Percentiles rank a stretch among this genome's conserved stretches.
These are phyloP conservation scores for Mitragyna speciosa DNA, from an alignment of 257 asterid species.

Conservation along the genomic window DNA sequence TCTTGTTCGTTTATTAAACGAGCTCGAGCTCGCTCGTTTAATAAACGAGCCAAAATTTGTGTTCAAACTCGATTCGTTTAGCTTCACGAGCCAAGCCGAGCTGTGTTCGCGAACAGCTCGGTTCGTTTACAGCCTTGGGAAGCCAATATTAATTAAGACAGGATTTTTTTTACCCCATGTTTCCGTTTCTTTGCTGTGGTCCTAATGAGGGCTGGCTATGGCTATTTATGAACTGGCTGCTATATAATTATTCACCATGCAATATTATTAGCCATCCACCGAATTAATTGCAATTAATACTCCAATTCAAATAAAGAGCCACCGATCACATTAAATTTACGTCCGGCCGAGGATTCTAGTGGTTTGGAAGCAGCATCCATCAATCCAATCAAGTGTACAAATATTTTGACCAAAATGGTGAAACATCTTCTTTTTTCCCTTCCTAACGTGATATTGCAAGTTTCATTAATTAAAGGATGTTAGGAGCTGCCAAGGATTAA, in stretches of 20 bases:
- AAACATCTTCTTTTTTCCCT: background rate
- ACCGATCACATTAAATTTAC: background rate
- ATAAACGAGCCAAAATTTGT: no score
- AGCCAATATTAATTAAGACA: background rate
- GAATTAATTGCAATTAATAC: no score
- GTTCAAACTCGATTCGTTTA: no score
- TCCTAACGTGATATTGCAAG: background rate
- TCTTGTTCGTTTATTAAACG: no score
- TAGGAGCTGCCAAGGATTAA: background rate
- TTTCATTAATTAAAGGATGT: background rate
- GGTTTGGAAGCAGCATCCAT: background rate
- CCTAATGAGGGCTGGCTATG: background rate
- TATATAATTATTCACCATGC: background rate
- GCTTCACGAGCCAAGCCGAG: no score
- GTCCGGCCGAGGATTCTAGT: background rate
- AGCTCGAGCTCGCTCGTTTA: no score
- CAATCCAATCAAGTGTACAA: background rate
- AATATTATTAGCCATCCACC: background rate
- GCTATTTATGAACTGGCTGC: background rate
- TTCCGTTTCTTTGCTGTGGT: background rate
- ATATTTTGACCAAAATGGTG: background rate
- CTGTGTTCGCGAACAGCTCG: no score
- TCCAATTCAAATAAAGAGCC: background rate
- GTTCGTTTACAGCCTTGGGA: no score
- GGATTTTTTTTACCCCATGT: background rate